Conservation (phyloP, 331 rosid genomes). For the Malus hybrid region DNA sequence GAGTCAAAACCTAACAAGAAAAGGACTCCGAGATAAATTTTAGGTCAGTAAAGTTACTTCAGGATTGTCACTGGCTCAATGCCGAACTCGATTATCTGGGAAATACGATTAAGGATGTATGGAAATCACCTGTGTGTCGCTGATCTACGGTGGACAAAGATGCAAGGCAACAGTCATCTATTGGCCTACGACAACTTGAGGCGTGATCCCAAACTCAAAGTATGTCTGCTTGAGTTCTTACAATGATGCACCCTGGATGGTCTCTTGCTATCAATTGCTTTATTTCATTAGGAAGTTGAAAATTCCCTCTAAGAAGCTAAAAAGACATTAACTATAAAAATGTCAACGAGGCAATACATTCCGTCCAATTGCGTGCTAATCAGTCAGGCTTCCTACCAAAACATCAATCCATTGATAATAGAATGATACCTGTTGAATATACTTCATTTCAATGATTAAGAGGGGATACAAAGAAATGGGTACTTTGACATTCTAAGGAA, state of each 20-base stretch:
- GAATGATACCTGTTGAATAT: not conserved
- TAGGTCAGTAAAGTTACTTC: not conserved
- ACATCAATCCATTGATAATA: not conserved
- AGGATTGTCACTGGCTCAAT: not conserved
- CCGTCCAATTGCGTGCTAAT: not conserved
- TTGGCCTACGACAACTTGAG: not conserved
- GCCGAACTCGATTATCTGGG: not conserved
- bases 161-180: not conserved
- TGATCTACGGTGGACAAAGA: not conserved
- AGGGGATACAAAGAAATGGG: too few species aligned
- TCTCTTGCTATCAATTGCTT: not conserved
- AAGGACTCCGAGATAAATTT: not conserved
- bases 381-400: not conserved
- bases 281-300: not conserved
- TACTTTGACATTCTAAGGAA: too few species aligned
- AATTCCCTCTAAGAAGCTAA: not conserved
- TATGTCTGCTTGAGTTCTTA: not conserved
- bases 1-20: too few species aligned
- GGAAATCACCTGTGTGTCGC: not conserved
- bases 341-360: not conserved
- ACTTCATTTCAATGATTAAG: not conserved
- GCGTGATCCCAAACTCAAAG: not conserved
- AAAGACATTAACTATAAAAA: not conserved
- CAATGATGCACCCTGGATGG: not conserved
- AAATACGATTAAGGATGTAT: not conserved